These are phyloP conservation scores for Astragalus glycyphyllos DNA, from an alignment of 306 rosid species.

Conservation along the genomic window DNA sequence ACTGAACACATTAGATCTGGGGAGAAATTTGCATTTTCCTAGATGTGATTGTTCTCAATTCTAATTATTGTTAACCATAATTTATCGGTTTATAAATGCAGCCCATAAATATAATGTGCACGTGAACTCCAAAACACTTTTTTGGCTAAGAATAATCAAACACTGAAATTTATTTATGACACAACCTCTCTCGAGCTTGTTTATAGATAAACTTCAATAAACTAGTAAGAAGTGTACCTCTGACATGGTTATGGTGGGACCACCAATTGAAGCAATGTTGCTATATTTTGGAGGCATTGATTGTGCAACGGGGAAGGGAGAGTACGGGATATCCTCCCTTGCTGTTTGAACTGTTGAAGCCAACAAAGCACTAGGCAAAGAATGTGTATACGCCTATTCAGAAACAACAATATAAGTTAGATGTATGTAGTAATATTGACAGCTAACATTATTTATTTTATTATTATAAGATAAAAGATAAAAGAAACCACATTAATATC, in stretches of 20 bases:
- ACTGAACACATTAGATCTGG: neutral
- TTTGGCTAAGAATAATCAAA: neutral
- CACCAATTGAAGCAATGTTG: constrained; percentile 79
- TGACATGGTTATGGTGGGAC: constrained; percentile 81
- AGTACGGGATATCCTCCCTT: constrained; percentile 89
- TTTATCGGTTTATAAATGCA: constrained; percentile 12
- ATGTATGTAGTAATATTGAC: constrained; percentile 4
- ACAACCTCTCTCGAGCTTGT: constrained; percentile 27
- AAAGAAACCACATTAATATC: constrained; percentile 10
- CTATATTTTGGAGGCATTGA: constrained; percentile 78
- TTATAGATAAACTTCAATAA: constrained; percentile 6
- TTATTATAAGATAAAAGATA: neutral
- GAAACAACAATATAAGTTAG: constrained; percentile 37
- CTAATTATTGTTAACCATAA: constrained; percentile 22
- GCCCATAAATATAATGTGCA: neutral
- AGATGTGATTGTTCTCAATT: neutral
- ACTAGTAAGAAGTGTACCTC: constrained; percentile 65
- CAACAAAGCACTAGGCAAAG: constrained; percentile 83
- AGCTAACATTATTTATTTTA: neutral
- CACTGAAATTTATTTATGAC: constrained; percentile 12
- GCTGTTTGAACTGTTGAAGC: constrained; percentile 76
- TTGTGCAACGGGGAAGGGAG: constrained; percentile 87
- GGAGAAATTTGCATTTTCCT: constrained; percentile 8
- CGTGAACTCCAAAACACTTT: neutral
- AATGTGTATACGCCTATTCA: constrained; percentile 82